Base-by-base conservation (phyloP, 148 eudicot species). In the Bassia scoparia region DNA sequence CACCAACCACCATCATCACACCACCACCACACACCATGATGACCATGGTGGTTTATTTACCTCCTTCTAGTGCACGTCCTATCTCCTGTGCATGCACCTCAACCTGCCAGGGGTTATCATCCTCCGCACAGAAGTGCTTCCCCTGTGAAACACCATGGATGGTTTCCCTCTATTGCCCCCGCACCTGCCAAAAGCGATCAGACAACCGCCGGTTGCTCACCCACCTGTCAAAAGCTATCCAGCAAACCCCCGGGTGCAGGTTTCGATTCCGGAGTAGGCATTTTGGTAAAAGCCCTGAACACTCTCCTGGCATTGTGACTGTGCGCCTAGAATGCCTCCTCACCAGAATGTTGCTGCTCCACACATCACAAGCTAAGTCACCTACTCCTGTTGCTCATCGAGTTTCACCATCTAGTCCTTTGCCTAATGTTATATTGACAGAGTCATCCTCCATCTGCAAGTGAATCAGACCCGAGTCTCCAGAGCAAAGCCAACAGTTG, bases 1-100 rank as follows among this genome's bases (percentile, higher is more conserved):
- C 82, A 85, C 66, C 96, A 85, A n/a, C 48, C 89, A 83, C 54
- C 94, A 78, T 52, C 96, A 82, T 61, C 93, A 87, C 84, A 86
- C 24, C 88, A 84, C 64, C 89, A 81, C 69, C 91, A 84, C 72
- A n/a, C 89, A 84, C 70, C 85, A 82, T 26, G 81, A 81, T 21
- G 78, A 82, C 50, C 85, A 80, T 38, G 61, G 61, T 59, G 43
- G 43, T 55, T 49, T 65, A 61, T 80, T 77, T 61, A 44, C 68
- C 89, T 66, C 90, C 97, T 49, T 69, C 74, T 61, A 38, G 63
- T 41, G 79, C 96, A 75, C 91, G 75, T 80, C 87, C 20, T 81
- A 87, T 59, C 52, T 41, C 83, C 84, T n/a, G 69, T 46, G 74
- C 74, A 61, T 71, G 72, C 74, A 49, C 76, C 86, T 60, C 73